phyloP scores from a whole-genome alignment of 768 basidiomycete species.

The Boletus subparvulus region DNA sequence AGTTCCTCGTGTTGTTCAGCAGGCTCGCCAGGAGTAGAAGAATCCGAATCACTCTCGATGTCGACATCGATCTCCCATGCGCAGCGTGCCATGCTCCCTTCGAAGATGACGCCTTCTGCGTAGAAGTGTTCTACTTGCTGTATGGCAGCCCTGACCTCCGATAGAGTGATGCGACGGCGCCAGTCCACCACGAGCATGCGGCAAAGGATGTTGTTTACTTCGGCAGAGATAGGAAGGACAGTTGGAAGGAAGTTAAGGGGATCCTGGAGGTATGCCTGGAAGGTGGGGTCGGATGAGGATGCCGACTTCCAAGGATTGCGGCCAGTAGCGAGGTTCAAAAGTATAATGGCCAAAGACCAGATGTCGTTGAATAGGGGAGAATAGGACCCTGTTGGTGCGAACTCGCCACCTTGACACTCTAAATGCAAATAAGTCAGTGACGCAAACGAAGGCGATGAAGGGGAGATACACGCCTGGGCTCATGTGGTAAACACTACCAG shows the following conservation, averaged over 20 bases:
- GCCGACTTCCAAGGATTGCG: constrained; percentile 97
- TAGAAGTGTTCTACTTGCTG: constrained; percentile 65
- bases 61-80: constrained; percentile 75
- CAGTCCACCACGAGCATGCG: constrained; percentile 76
- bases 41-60: constrained; percentile 60
- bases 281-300: constrained; percentile 78
- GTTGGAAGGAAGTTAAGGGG: constrained; percentile 78
- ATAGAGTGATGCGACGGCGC: constrained; percentile 46
- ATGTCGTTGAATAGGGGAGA: constrained; percentile 89
- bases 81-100: constrained; percentile 77
- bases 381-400: constrained; percentile 66
- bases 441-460: constrained; percentile 7
- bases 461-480: constrained; percentile 67
- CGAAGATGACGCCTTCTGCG: constrained; percentile 71
- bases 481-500: constrained; percentile 99
- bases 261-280: constrained; percentile 80
- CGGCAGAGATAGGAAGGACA: constrained; percentile 76
- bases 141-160: constrained; percentile 53
- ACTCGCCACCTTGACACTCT: constrained; percentile 85
- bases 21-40: constrained; percentile 46
- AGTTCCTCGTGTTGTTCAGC: constrained; percentile 40
- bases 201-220: constrained; percentile 71
- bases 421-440: constrained; percentile 23
- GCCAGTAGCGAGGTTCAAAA: constrained; percentile 92
- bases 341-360: constrained; percentile 95